phyloP scores from a whole-genome alignment of 1,284 basidiomycete genomes.

The Pyrrhoderma lamaoense region DNA sequence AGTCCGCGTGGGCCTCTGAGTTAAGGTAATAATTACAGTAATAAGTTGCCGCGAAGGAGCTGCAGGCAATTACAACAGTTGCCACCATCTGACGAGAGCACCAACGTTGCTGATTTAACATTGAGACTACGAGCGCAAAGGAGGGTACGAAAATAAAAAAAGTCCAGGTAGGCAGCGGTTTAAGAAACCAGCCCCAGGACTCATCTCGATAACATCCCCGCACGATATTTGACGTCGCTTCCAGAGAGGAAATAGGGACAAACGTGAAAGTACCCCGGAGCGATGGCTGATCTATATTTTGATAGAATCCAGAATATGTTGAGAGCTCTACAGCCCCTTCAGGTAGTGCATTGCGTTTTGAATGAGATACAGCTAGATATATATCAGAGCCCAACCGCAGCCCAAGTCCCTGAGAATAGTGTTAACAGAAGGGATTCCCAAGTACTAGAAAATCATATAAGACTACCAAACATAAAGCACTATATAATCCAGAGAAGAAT shows the following conservation, averaged over 20 bases:
- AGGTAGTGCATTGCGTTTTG: conserved; percentile 45
- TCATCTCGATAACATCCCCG: conserved; percentile 33
- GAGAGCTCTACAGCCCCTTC: conserved; percentile 52
- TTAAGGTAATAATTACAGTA: conserved; percentile 29
- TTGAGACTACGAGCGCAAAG: conserved; percentile 32
- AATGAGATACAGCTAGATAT: conserved; percentile 63
- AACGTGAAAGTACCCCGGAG: conserved; percentile 63
- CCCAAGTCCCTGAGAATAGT: conserved; percentile 63
- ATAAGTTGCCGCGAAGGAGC: conserved; percentile 14
- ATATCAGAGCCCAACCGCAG: conserved; percentile 84
- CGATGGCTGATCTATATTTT: conserved; percentile 39
- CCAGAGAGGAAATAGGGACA: conserved; percentile 43
- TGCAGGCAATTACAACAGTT: conserved; percentile 32
- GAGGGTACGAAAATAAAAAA: conserved; percentile 35
- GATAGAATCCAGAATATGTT: conserved; percentile 44
- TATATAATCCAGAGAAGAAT: conserved; percentile 82
- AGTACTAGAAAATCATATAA: not conserved
- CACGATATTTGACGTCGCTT: conserved; percentile 39
- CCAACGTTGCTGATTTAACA: conserved; percentile 35
- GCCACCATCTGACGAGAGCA: conserved; percentile 33
- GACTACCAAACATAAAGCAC: conserved; percentile 70
- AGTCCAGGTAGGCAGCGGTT: conserved; percentile 32
- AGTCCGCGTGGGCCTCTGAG: conserved; percentile 36
- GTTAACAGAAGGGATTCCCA: not conserved
- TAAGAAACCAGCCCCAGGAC: conserved; percentile 35